Evolutionary conservation across 441 rosid species (phyloP).

Genomic region (Corymbia citriodora): DNA sequence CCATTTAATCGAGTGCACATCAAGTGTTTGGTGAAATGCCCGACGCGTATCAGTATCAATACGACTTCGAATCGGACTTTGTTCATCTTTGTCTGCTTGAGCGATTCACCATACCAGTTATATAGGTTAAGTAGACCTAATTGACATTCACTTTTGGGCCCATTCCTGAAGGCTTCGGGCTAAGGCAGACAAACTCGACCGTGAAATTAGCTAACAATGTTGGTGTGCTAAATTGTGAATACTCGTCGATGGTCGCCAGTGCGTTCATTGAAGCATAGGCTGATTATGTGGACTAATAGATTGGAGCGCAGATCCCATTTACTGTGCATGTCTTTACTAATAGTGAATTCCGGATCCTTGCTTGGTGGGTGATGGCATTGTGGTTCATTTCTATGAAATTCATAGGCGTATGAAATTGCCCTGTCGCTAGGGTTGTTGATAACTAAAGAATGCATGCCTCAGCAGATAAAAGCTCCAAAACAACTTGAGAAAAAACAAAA

Average conservation of each 20-base stretch:
- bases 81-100: not conserved
- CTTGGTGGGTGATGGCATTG: too few species aligned
- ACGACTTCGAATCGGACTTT: not conserved
- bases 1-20: not conserved
- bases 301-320: not conserved
- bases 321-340: not conserved
- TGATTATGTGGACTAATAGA: not conserved
- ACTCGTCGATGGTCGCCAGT: not conserved
- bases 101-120: not conserved
- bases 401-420: too few species aligned
- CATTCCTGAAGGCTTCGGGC: not conserved
- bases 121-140: too few species aligned
- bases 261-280: too few species aligned
- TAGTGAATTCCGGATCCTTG: too few species aligned
- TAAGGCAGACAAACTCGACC: not conserved
- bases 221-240: not conserved
- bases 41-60: not conserved
- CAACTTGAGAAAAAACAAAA: too few species aligned
- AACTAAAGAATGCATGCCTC: too few species aligned
- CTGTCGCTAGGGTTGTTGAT: too few species aligned
- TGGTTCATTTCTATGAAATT: too few species aligned
- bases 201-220: not conserved
- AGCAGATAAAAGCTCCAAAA: too few species aligned
- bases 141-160: not conserved
- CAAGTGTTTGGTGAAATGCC: not conserved